Conservation (phyloP, 2,329 filamentous ascomycete species). For the Cytospora piceae region DNA sequence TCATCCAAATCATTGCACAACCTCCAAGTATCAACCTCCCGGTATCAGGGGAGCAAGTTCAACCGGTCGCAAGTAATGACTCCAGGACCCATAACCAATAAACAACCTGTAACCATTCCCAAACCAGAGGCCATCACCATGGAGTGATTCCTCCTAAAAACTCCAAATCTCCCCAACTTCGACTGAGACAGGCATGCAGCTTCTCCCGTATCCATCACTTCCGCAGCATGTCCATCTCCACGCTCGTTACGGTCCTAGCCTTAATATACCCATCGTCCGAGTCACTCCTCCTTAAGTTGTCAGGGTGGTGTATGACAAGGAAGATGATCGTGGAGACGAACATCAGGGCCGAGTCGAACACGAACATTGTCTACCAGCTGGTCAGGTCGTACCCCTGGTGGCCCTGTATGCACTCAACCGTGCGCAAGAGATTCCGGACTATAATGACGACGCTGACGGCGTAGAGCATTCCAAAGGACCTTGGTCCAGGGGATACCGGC, state of each 20-base stretch:
- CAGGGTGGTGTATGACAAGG: slow-evolving; percentile 29
- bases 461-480: slow-evolving; percentile 33
- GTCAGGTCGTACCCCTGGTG: slow-evolving; percentile 36
- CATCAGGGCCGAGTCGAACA: slow-evolving; percentile 41
- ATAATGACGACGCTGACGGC: slow-evolving; percentile 39
- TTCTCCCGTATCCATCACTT: background rate
- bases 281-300: background rate
- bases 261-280: background rate
- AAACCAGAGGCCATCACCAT: background rate
- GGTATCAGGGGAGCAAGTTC: background rate
- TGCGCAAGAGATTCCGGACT: slow-evolving; percentile 43
- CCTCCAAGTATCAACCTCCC: background rate
- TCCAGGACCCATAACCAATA: no score
- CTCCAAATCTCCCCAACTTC: background rate
- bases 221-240: slow-evolving; percentile 12
- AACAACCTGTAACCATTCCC: background rate
- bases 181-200: background rate
- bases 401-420: slow-evolving; percentile 45
- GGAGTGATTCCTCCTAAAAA: background rate
- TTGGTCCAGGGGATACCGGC: slow-evolving; percentile 37
- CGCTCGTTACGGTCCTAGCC: slow-evolving; percentile 9
- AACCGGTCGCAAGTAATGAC: no score
- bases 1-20: background rate
- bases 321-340: slow-evolving; percentile 29
- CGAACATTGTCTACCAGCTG: slow-evolving; percentile 39